These are phyloP conservation scores for Cutaneotrichosporon sp. DNA, from an alignment of 1,284 basidiomycete species.

Conservation along the genomic window DNA sequence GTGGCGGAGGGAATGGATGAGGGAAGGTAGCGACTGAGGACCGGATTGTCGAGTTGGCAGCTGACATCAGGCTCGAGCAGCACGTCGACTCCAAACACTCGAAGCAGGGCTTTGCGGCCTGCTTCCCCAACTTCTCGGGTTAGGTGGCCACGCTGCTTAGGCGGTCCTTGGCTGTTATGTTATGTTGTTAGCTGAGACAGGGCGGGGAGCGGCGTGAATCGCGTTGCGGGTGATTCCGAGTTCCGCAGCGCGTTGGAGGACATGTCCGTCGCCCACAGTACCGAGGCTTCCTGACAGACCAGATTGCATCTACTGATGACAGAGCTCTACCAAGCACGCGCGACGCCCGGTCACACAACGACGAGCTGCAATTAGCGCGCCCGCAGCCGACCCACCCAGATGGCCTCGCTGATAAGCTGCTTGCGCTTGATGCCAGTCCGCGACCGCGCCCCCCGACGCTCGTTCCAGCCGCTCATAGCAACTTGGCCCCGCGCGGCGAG, in stretches of 20 bases:
- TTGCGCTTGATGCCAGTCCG: not conserved
- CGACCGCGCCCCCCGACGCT: not conserved
- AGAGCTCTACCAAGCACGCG: too few species aligned
- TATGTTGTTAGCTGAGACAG: conserved; percentile 5
- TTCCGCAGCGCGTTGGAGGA: not conserved
- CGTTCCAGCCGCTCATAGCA: not conserved
- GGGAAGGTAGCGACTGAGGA: not conserved
- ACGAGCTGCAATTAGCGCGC: not conserved
- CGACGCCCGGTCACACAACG: not conserved
- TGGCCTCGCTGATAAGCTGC: not conserved
- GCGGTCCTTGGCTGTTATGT: conserved; percentile 1
- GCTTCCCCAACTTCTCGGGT: conserved; percentile 42
- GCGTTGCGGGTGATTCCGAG: not conserved
- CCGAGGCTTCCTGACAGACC: too few species aligned
- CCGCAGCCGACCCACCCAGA: not conserved
- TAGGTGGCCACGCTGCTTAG: not conserved
- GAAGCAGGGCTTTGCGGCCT: conserved; percentile 33
- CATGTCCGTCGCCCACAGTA: too few species aligned
- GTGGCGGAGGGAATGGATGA: not conserved
- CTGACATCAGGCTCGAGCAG: conserved; percentile 35
- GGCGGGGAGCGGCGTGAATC: not conserved
- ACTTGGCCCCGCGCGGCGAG: not conserved
- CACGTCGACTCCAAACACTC: conserved; percentile 46
- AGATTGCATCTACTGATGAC: too few species aligned
- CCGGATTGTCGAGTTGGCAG: not conserved